Conservation (phyloP, 441 rosid species). For the Aquilaria agallochum region DNA sequence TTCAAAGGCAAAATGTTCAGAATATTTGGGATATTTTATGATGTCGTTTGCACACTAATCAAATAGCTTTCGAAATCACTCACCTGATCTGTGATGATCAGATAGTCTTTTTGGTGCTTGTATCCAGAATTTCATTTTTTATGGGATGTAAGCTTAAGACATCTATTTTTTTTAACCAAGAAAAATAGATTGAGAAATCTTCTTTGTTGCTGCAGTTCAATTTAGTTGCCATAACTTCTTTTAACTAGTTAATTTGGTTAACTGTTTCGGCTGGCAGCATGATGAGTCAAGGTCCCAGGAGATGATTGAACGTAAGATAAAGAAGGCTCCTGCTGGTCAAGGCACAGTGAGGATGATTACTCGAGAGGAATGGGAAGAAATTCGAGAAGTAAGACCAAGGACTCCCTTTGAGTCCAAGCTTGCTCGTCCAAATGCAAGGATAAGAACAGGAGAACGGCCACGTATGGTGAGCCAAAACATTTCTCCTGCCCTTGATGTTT, state of each 20-base stretch:
- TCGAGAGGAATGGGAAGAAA: slow-evolving; percentile 85
- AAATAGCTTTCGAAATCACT: too few species aligned
- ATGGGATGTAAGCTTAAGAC: too few species aligned
- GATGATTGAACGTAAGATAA: slow-evolving; percentile 78
- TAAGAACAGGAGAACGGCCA: slow-evolving; percentile 80
- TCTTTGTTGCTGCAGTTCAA: not conserved
- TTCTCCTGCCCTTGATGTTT: too few species aligned
- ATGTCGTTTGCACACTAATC: too few species aligned
- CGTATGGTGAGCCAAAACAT: slow-evolving; percentile 38
- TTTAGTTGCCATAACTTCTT: not conserved
- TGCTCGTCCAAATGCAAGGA: slow-evolving; percentile 80
- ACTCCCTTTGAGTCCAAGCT: slow-evolving; percentile 96
- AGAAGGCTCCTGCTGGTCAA: slow-evolving; percentile 78
- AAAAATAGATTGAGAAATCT: not conserved
- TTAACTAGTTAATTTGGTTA: not conserved
- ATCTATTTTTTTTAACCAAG: too few species aligned
- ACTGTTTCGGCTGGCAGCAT: slow-evolving; percentile 30
- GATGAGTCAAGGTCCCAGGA: slow-evolving; percentile 88
- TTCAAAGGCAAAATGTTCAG: too few species aligned
- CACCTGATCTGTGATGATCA: too few species aligned
- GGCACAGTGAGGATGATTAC: slow-evolving; percentile 77
- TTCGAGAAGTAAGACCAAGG: slow-evolving; percentile 89
- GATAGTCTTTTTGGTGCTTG: too few species aligned
- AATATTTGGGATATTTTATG: too few species aligned
- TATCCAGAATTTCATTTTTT: too few species aligned